Evolutionary conservation across 306 rosid genomes (phyloP).

Genomic region (Nissolia schottii): DNA sequence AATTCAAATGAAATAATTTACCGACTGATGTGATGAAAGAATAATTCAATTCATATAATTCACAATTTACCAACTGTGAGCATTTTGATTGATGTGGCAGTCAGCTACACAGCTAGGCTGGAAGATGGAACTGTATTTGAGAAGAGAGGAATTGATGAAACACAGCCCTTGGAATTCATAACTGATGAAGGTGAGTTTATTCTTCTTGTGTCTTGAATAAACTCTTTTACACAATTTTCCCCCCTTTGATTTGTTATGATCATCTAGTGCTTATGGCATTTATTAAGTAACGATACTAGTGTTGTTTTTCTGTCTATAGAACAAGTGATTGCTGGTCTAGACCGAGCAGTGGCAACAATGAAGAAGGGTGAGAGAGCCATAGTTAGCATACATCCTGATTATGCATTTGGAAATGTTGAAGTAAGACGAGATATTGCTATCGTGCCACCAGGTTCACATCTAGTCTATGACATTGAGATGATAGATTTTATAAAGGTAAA

Average conservation of each 20-base stretch:
- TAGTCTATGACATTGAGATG: constrained; percentile 60
- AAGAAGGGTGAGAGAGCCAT: constrained; percentile 63
- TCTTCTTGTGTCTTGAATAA: neutral
- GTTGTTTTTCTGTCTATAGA: constrained; percentile 36
- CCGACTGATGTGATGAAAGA: neutral
- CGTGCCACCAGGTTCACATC: constrained; percentile 45
- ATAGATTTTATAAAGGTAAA: constrained; percentile 49
- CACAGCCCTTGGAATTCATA: constrained; percentile 48
- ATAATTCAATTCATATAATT: constrained; percentile 2
- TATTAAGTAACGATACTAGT: constrained; percentile 1
- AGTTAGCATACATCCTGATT: constrained; percentile 58
- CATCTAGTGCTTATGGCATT: neutral
- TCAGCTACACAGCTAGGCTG: constrained; percentile 49
- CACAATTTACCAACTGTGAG: too few species aligned
- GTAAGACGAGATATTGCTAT: constrained; percentile 39
- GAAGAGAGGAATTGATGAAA: constrained; percentile 52
- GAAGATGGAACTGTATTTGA: constrained; percentile 71
- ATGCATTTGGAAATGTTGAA: constrained; percentile 63
- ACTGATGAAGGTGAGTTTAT: constrained; percentile 61
- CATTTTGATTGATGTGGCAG: constrained; percentile 32
- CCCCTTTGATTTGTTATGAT: neutral
- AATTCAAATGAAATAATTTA: neutral
- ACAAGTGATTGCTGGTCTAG: constrained; percentile 65
- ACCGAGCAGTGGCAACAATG: constrained; percentile 63
- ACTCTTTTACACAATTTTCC: neutral